These are phyloP conservation scores for Letharia lupina DNA, from an alignment of 495 filamentous ascomycete species.

Conservation along the genomic window DNA sequence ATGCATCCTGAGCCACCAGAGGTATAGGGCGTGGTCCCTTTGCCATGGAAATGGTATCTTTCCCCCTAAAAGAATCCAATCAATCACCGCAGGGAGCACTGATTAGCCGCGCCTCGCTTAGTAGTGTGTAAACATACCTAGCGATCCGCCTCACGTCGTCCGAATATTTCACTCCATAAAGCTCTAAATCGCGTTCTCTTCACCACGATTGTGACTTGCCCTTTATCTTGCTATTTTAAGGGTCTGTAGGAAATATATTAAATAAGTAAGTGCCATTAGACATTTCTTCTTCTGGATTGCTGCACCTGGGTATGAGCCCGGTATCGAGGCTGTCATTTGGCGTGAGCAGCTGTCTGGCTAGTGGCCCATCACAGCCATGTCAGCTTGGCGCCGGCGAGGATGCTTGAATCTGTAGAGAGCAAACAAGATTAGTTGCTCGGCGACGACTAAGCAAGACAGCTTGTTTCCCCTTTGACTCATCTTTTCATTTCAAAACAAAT, in stretches of 20 bases:
- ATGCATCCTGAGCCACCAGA: neutral
- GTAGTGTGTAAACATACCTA: neutral
- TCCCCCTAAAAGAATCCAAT: neutral
- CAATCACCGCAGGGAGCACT: neutral
- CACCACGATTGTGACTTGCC: neutral
- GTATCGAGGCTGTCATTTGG: neutral
- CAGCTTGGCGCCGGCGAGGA: neutral
- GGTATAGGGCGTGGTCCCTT: neutral
- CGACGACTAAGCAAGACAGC: neutral
- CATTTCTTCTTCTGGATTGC: neutral
- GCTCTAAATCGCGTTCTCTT: neutral
- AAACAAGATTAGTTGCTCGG: neutral
- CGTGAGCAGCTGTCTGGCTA: neutral
- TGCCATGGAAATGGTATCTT: neutral
- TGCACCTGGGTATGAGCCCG: neutral
- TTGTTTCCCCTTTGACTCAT: neutral
- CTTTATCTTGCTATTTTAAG: neutral
- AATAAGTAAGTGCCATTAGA: neutral
- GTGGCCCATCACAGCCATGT: too few species aligned
- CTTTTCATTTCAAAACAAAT: neutral
- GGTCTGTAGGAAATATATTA: neutral
- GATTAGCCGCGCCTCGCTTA: neutral
- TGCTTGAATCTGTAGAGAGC: neutral
- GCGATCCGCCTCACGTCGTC: neutral
- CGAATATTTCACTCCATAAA: neutral